Evolutionary conservation across 805 yeast genomes (phyloP).

Genomic region (Monosporozyma aerobia): DNA sequence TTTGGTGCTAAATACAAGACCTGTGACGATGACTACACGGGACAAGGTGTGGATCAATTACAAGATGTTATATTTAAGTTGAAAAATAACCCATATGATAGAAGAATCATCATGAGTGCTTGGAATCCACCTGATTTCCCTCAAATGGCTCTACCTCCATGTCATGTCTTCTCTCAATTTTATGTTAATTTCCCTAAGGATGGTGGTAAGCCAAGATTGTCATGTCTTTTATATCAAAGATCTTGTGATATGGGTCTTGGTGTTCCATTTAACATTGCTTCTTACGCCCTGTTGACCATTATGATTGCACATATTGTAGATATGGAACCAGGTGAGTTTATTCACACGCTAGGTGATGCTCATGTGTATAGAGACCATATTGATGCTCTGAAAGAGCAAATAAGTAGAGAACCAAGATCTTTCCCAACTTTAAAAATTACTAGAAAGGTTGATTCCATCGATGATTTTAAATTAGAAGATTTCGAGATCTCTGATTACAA

Average conservation of each 20-base stretch:
- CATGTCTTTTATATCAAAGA: constrained; percentile 88
- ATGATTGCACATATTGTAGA: constrained; percentile 96
- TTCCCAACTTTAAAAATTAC: constrained; percentile 75
- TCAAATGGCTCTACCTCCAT: constrained; percentile 96
- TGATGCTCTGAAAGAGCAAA: constrained; percentile 79
- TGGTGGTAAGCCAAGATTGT: constrained; percentile 52
- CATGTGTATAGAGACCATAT: constrained; percentile 92
- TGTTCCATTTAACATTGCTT: constrained; percentile 96
- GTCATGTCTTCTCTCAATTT: constrained; percentile 94
- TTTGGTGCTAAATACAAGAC: constrained; percentile 89
- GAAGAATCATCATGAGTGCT: constrained; percentile 90
- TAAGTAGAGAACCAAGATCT: constrained; percentile 58
- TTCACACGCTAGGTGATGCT: constrained; percentile 94
- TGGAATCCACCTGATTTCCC: constrained; percentile 97
- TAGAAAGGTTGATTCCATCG: constrained; percentile 62
- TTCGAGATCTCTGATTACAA: constrained; percentile 72
- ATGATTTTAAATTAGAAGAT: constrained; percentile 83
- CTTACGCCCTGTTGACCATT: constrained; percentile 82
- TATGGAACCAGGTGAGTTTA: constrained; percentile 90
- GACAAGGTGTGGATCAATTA: constrained; percentile 86
- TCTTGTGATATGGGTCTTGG: constrained; percentile 99
- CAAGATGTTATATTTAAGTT: constrained; percentile 68
- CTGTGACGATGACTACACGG: constrained; percentile 79
- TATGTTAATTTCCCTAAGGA: constrained; percentile 72
- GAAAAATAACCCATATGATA: constrained; percentile 84